A percentile compares a stretch with the other conserved stretches of the same genome.
Conservation (phyloP, 441 rosid species). For the Manihot esculenta region DNA sequence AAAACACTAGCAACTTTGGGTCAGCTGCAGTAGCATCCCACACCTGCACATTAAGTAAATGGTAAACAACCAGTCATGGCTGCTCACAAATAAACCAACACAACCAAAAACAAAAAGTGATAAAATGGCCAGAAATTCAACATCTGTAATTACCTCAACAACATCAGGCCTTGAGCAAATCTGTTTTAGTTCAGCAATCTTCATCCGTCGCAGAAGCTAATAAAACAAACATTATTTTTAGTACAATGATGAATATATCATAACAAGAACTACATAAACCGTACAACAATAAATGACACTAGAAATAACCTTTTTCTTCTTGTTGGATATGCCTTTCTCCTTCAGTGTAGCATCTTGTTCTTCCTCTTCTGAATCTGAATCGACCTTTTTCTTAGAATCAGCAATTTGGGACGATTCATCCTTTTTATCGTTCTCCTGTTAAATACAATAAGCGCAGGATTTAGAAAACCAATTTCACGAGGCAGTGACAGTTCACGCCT, state of each 20-base stretch:
- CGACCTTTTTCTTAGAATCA: conserved; percentile 56
- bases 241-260: conserved; percentile 2
- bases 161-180: conserved; percentile 97
- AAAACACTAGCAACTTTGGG: conserved; percentile 88
- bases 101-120: not conserved
- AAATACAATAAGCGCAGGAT: conserved; percentile 9
- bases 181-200: conserved; percentile 92
- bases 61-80: not conserved
- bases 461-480: not conserved
- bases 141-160: conserved; percentile 69
- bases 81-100: not conserved
- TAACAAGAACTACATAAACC: not conserved
- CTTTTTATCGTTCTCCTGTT: conserved; percentile 59
- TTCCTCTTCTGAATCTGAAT: conserved; percentile 76
- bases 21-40: conserved; percentile 99
- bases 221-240: conserved; percentile 8
- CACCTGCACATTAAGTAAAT: conserved; percentile 48
- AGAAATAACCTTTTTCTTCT: conserved; percentile 78
- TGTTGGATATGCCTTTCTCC: conserved; percentile 87
- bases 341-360: conserved; percentile 60
- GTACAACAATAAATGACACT: not conserved
- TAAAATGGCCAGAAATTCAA: not conserved
- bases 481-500: not conserved
- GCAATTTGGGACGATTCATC: conserved; percentile 67
- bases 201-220: conserved; percentile 93